A percentile compares a stretch with the other conserved stretches of the same genome.
Evolutionary conservation across 176 grass and related monocot genomes (phyloP).

Genomic region (sorghum (Sorghum bicolor)): DNA sequence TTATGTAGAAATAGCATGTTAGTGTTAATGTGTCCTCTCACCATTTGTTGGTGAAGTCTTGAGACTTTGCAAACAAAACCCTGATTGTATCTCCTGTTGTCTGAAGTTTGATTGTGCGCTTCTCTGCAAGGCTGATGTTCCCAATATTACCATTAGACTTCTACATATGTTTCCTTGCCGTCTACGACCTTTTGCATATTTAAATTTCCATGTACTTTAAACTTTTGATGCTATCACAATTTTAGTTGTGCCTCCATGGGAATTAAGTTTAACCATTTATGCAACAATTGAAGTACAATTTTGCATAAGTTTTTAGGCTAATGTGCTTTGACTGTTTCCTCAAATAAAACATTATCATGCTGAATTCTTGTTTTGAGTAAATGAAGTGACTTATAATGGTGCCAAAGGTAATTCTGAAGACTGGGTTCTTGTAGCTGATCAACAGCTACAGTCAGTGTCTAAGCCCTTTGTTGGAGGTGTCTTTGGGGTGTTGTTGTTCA

Average conservation of each 20-base stretch:
- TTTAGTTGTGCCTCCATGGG: not conserved
- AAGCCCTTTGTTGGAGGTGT: too few species aligned
- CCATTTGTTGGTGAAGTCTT: not conserved
- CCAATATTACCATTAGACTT: not conserved
- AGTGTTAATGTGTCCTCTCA: too few species aligned
- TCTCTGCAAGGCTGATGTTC: not conserved
- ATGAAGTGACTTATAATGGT: not conserved
- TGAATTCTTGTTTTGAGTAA: not conserved
- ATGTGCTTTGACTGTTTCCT: not conserved
- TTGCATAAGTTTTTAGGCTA: not conserved
- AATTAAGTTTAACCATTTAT: not conserved
- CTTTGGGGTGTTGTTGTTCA: too few species aligned
- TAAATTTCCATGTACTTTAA: not conserved
- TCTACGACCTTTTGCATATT: not conserved
- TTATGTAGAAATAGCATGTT: too few species aligned
- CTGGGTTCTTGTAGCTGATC: too few species aligned
- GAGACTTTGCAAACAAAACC: not conserved
- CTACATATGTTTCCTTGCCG: not conserved
- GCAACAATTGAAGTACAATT: not conserved
- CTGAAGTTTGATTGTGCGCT: not conserved
- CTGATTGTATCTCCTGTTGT: not conserved
- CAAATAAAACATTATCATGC: not conserved
- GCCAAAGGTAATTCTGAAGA: not conserved
- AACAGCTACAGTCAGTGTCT: too few species aligned
- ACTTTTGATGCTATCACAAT: not conserved